Conservation (phyloP, 768 basidiomycete genomes). For the Termitomyces sp. region DNA sequence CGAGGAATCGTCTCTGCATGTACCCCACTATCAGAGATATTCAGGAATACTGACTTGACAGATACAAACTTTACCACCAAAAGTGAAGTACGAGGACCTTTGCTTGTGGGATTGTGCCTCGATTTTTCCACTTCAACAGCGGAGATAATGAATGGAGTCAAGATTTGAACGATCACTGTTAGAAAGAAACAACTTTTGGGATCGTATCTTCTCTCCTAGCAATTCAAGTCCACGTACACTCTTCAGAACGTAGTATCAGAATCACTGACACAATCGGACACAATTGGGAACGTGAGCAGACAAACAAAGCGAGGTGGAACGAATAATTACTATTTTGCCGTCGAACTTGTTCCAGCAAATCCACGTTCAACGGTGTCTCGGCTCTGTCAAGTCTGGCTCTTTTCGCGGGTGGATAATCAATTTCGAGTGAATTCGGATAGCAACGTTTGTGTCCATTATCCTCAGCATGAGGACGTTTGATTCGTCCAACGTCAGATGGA, state of each 20-base stretch:
- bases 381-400: slow-evolving; percentile 18
- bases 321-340: slow-evolving; percentile 30
- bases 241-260: slow-evolving; percentile 6
- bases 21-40: background rate
- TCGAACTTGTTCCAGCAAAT: slow-evolving; percentile 24
- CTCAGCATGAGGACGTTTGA: background rate
- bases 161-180: background rate
- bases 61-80: background rate
- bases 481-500: slow-evolving; percentile 12
- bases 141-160: background rate
- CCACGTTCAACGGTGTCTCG: slow-evolving; percentile 19
- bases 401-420: slow-evolving; percentile 7
- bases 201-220: background rate
- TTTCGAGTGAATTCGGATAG: slow-evolving; percentile 4
- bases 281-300: background rate
- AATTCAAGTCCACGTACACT: background rate
- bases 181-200: background rate
- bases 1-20: background rate
- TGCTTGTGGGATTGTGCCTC: no score
- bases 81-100: background rate
- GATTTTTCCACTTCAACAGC: background rate
- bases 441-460: slow-evolving; percentile 4
- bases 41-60: background rate
- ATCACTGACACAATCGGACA: background rate
- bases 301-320: background rate